Conservation (phyloP, 176 grass and related monocot species). For the Aegilops speltoides region DNA sequence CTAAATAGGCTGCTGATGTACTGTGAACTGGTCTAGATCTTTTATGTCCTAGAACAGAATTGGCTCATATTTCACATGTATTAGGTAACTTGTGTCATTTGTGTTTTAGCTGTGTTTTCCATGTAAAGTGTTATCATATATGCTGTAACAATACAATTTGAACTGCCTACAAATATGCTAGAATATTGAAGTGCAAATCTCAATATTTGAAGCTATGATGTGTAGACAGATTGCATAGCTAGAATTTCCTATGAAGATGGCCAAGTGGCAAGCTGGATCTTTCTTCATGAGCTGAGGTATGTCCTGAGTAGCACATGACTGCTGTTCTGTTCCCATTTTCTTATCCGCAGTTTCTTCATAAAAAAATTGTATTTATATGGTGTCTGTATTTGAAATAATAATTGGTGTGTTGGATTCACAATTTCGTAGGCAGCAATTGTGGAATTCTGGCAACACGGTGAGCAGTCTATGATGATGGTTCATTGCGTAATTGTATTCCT, state of each 20-base stretch:
- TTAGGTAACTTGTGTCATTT: background rate
- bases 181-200: constrained; percentile 18
- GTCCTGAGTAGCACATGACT: background rate
- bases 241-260: constrained; percentile 82
- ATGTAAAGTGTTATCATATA: background rate
- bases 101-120: background rate
- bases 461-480: background rate
- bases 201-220: constrained; percentile 31
- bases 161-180: background rate
- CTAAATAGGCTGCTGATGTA: background rate
- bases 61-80: background rate
- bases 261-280: constrained; percentile 67
- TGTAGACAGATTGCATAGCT: constrained; percentile 99
- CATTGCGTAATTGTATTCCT: background rate
- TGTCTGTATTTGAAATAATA: background rate
- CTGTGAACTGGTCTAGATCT: background rate
- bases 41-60: background rate
- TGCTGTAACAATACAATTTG: background rate
- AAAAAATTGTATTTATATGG: too few relatives aligned
- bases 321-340: background rate
- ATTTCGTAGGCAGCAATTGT: constrained; percentile 57
- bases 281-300: constrained; percentile 88
- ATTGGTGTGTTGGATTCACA: background rate
- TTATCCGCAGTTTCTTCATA: too few relatives aligned
- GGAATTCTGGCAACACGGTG: constrained; percentile 46